Conservation (phyloP, 495 filamentous ascomycete species). For the Penicillium argentinense region DNA sequence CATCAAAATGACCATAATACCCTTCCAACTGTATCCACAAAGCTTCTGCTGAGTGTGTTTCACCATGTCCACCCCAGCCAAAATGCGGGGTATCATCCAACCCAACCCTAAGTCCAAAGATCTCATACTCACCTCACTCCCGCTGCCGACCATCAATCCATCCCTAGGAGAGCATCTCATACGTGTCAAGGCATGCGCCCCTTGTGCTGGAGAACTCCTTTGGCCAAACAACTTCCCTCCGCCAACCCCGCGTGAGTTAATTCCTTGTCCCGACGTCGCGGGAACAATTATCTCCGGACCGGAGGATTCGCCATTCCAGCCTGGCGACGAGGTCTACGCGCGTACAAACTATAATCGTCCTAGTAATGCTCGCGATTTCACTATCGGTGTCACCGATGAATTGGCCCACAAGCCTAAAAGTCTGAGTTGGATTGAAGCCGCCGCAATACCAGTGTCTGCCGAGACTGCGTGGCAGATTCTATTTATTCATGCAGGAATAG, state of each 20-base stretch:
- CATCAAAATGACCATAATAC: too few relatives aligned
- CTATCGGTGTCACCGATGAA: slow-evolving; percentile 46
- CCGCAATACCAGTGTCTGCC: slow-evolving; percentile 46
- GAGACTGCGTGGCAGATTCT: slow-evolving; percentile 54
- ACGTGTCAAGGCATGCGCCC: slow-evolving; percentile 30
- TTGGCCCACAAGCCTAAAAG: slow-evolving; percentile 38
- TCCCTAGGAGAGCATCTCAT: neutral
- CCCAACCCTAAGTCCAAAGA: neutral
- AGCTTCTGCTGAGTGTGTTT: too few relatives aligned
- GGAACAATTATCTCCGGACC: slow-evolving; percentile 47
- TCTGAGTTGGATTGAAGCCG: slow-evolving; percentile 46
- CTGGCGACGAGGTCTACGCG: slow-evolving; percentile 51
- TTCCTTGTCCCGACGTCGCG: slow-evolving; percentile 54
- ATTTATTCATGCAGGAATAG: slow-evolving; percentile 40
- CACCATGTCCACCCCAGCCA: too few relatives aligned
- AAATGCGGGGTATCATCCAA: too few relatives aligned
- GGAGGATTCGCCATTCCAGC: slow-evolving; percentile 40
- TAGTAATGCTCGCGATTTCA: slow-evolving; percentile 45
- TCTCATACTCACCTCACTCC: neutral
- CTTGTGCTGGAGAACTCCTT: slow-evolving; percentile 54
- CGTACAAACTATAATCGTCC: slow-evolving; percentile 39
- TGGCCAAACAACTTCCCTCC: slow-evolving; percentile 49
- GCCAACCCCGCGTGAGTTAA: slow-evolving; percentile 26
- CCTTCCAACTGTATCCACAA: too few relatives aligned
- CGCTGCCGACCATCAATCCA: slow-evolving; percentile 25